phyloP scores from a whole-genome alignment of 306 rosid species.

The Dryas octopetala region DNA sequence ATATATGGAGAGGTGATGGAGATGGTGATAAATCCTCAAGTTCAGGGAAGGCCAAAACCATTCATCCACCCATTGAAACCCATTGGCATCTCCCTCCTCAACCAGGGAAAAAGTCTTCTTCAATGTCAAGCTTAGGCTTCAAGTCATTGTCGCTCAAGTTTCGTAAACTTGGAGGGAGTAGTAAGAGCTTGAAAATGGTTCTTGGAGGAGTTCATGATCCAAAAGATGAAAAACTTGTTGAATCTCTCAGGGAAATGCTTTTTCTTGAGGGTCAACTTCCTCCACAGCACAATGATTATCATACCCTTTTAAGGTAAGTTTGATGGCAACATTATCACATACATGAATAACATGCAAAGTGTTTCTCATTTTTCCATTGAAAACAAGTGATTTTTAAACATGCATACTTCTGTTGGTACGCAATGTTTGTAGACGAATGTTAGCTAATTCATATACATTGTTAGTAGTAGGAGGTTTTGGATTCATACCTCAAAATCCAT shows the following conservation, averaged over 20 bases:
- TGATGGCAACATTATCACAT: not conserved
- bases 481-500: too few relatives aligned
- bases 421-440: too few relatives aligned
- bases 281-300: constrained; percentile 69
- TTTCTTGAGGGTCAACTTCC: constrained; percentile 52
- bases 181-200: constrained; percentile 43
- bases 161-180: constrained; percentile 43
- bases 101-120: constrained; percentile 15
- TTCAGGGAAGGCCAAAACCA: constrained; percentile 30
- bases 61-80: constrained; percentile 72
- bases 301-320: constrained; percentile 73
- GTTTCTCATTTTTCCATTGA: not conserved
- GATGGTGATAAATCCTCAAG: constrained; percentile 23
- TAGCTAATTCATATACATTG: too few relatives aligned
- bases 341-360: not conserved
- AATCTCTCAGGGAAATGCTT: constrained; percentile 60
- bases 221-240: constrained; percentile 54
- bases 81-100: constrained; percentile 50
- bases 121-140: constrained; percentile 25
- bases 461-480: too few relatives aligned
- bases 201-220: constrained; percentile 70
- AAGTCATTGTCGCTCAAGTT: constrained; percentile 42
- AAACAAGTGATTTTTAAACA: too few relatives aligned
- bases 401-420: not conserved
- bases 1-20: constrained; percentile 31